These are phyloP conservation scores for Vanrija humicola DNA, from an alignment of 1,284 basidiomycete species.

Conservation along the genomic window DNA sequence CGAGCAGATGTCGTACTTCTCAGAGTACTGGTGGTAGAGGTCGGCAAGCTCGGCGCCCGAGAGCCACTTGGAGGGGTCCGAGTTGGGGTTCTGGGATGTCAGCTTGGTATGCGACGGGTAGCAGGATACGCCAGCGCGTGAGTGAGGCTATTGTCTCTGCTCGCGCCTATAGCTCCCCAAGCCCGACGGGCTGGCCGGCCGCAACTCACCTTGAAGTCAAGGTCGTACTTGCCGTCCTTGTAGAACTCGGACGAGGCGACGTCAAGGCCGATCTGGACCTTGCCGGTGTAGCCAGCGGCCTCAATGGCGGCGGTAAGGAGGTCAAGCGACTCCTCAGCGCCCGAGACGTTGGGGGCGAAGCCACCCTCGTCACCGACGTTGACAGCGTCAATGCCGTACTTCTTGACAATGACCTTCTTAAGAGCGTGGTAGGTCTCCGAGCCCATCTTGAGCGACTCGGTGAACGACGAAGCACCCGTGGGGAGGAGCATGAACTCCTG, in stretches of 20 bases:
- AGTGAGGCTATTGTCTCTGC: no score
- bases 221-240: conserved; percentile 99
- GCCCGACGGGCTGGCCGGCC: no score
- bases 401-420: conserved; percentile 98
- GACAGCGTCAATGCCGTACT: conserved; percentile 98
- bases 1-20: conserved; percentile 94
- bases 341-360: conserved; percentile 96
- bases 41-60: conserved; percentile 88
- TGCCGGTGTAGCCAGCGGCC: conserved; percentile 96
- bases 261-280: conserved; percentile 98
- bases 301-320: conserved; percentile 93
- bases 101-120: not conserved
- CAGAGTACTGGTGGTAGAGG: conserved; percentile 78
- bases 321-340: conserved; percentile 96
- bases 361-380: conserved; percentile 99
- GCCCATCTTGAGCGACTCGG: conserved; percentile 97
- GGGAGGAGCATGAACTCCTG: conserved; percentile 99
- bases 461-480: conserved; percentile 84
- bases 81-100: conserved; percentile 76
- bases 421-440: conserved; percentile 97
- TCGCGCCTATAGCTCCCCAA: no score
- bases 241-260: conserved; percentile 99
- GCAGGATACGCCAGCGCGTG: not conserved
- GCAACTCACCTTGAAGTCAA: conserved; percentile 66
- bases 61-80: conserved; percentile 94